Conservation (phyloP, 495 filamentous ascomycete genomes). For the Rhizodiscina lignyota region DNA sequence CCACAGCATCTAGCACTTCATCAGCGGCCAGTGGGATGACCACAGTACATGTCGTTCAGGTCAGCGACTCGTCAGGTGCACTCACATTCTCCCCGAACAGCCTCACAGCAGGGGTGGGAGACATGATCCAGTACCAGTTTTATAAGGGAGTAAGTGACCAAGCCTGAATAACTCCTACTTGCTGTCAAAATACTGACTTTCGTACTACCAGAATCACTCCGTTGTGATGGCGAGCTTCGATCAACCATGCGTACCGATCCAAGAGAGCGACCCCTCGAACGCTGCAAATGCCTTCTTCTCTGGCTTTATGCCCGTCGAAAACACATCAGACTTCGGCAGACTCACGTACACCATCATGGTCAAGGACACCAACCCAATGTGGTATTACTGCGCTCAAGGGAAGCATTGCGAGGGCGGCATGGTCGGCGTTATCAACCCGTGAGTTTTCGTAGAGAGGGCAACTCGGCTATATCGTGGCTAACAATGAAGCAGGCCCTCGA, state of each 20-base stretch:
- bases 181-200: background rate
- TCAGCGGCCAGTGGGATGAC: too few relatives aligned
- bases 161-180: background rate
- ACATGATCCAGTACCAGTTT: constrained; percentile 38
- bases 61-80: constrained; percentile 11
- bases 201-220: constrained; percentile 30
- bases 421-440: constrained; percentile 25
- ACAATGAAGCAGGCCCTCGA: background rate
- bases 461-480: background rate
- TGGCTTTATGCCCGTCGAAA: constrained; percentile 18
- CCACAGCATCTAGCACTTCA: too few relatives aligned
- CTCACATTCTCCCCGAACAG: constrained; percentile 22
- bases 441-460: constrained; percentile 1
- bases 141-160: constrained; percentile 22
- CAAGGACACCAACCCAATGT: constrained; percentile 23
- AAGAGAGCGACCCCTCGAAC: constrained; percentile 11
- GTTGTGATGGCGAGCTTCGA: constrained; percentile 28
- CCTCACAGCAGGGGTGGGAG: constrained; percentile 24
- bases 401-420: constrained; percentile 23
- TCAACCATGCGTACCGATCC: constrained; percentile 21
- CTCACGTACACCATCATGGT: constrained; percentile 20
- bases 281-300: constrained; percentile 20
- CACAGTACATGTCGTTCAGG: constrained; percentile 13
- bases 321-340: constrained; percentile 1
- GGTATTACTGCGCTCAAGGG: constrained; percentile 25